Conservation (phyloP, 2,329 filamentous ascomycete species). For the Penicillium polonicum region DNA sequence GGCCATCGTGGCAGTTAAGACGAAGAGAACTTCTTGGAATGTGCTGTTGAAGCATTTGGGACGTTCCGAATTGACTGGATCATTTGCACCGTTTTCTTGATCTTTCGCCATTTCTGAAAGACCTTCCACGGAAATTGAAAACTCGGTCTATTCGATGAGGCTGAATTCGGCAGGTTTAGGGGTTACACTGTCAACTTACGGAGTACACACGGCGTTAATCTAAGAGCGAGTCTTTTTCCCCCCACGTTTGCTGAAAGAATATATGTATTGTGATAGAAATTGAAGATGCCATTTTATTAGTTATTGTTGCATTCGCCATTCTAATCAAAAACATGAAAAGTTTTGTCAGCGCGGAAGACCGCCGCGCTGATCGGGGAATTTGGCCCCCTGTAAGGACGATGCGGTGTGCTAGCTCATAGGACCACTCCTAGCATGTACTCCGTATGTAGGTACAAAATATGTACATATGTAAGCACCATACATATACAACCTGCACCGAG, state of each 20-base stretch:
- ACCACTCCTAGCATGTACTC: too few relatives aligned
- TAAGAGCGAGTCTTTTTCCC: background rate
- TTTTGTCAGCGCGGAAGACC: conserved; percentile 9
- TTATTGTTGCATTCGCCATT: background rate
- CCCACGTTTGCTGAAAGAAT: background rate
- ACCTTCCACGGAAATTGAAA: background rate
- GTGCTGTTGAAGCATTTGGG: conserved; percentile 57
- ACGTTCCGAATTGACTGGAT: conserved; percentile 8
- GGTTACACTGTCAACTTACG: background rate
- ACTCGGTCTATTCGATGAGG: background rate
- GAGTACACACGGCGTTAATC: background rate
- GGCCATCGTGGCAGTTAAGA: conserved; percentile 65
- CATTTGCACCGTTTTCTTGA: conserved; percentile 19
- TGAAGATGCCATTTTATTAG: background rate
- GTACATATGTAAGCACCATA: background rate
- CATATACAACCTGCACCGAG: background rate
- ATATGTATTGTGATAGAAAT: background rate
- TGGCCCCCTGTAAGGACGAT: background rate
- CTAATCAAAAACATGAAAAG: background rate
- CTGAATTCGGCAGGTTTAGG: background rate
- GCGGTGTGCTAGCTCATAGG: background rate
- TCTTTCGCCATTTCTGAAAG: conserved; percentile 1
- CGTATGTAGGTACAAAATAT: background rate
- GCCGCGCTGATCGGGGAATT: background rate
- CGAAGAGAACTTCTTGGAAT: conserved; percentile 63